Evolutionary conservation across 2,329 filamentous ascomycete genomes (phyloP).

Genomic region (Aureobasidium sp.): DNA sequence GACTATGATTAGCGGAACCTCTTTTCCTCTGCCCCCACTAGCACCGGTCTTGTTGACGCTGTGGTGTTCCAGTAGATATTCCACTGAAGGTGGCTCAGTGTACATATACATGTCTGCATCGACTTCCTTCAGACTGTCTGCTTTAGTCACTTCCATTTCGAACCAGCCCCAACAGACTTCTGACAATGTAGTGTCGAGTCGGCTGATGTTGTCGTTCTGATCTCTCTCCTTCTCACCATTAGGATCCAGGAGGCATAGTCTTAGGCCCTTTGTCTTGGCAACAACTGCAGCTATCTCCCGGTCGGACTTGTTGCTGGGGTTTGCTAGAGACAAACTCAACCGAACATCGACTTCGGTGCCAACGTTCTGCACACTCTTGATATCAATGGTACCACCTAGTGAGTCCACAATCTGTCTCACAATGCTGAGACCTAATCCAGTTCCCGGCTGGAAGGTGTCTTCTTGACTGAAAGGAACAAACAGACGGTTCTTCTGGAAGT

Average conservation of each 20-base stretch:
- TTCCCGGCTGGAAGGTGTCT: constrained; percentile 49
- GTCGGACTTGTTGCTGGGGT: neutral
- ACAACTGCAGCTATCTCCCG: neutral
- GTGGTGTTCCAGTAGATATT: constrained; percentile 12
- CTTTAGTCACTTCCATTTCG: constrained; percentile 12
- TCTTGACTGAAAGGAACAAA: constrained; percentile 60
- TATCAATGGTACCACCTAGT: constrained; percentile 50
- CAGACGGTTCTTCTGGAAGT: constrained; percentile 51
- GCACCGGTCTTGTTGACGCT: neutral
- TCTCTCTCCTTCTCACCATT: constrained; percentile 5
- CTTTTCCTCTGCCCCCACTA: neutral
- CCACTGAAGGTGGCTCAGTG: constrained; percentile 12
- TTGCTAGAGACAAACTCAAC: neutral
- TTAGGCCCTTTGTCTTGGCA: constrained; percentile 6
- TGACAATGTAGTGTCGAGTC: constrained; percentile 8
- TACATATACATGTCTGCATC: constrained; percentile 13
- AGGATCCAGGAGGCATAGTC: constrained; percentile 9
- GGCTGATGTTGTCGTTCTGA: constrained; percentile 1
- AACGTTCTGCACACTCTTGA: constrained; percentile 41
- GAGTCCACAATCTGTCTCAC: constrained; percentile 51
- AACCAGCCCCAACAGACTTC: constrained; percentile 14
- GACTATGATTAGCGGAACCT: constrained; percentile 27
- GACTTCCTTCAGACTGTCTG: neutral
- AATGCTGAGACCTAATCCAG: constrained; percentile 57
- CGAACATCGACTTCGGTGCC: constrained; percentile 36